Conservation (phyloP, 768 basidiomycete genomes). For the Cytidiella melzeri region DNA sequence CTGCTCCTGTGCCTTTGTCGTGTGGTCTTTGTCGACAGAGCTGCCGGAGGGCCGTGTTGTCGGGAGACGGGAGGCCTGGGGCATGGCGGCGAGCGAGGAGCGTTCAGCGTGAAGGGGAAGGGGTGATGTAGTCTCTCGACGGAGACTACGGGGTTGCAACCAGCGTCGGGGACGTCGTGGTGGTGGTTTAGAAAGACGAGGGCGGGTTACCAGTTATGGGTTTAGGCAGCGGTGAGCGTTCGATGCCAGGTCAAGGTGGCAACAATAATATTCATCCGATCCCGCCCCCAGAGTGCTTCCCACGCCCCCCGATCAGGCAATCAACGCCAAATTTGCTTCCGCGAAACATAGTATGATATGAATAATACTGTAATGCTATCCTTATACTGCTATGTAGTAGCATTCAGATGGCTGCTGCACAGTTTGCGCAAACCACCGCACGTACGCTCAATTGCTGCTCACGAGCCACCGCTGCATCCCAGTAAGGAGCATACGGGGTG, state of each 20-base stretch:
- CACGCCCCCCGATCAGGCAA: too few relatives aligned
- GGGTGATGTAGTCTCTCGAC: neutral
- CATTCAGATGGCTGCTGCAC: too few relatives aligned
- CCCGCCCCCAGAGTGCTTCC: too few relatives aligned
- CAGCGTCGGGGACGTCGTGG: neutral
- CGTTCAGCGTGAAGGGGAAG: neutral
- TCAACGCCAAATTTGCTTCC: too few relatives aligned
- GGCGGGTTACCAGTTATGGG: neutral
- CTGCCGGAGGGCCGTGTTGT: slow-evolving; percentile 11
- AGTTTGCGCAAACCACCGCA: too few relatives aligned
- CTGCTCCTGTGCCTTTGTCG: slow-evolving; percentile 38
- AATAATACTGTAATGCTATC: too few relatives aligned
- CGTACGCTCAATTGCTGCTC: too few relatives aligned
- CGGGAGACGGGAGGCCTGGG: slow-evolving; percentile 14
- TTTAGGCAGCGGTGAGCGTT: neutral
- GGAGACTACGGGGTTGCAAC: neutral
- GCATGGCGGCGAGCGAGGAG: slow-evolving; percentile 12
- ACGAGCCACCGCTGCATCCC: neutral
- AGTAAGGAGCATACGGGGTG: neutral
- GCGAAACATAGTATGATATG: too few relatives aligned
- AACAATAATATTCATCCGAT: too few relatives aligned
- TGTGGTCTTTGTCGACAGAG: slow-evolving; percentile 17
- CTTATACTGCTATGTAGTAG: too few relatives aligned
- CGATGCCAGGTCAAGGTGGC: too few relatives aligned
- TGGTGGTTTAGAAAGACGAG: slow-evolving; percentile 1